Evolutionary conservation across 129 eudicot species (phyloP), one percentile per base, ranked within the genome.

Genomic region (Flaveria robusta): DNA sequence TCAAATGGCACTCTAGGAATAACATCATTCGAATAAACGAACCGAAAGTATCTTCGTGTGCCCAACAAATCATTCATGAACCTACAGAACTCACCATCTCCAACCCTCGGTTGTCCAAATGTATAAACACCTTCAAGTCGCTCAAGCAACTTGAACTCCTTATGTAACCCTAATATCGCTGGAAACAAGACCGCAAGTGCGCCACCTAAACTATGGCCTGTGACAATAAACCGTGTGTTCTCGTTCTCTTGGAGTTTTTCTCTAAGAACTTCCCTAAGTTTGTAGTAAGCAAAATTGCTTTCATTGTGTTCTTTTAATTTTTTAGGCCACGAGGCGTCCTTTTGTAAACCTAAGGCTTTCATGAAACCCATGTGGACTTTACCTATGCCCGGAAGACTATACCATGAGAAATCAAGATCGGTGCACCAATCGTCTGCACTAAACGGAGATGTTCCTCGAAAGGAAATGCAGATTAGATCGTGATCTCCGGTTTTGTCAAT

Each of bases 161-260:
- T 60, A 69, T 89, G 96, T 6, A 78, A 54, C 6, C 68, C 77
- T 65, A 89, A 74, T 14, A 89, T 63, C 0, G 88, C 79, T 0
- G 96, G 88, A 75, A 89, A 89, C 46, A 89, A 64, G 9, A 83
- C 75, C 5, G 96, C 91, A 26, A 87, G 74, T 23, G 91, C 91
- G 6, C 91, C 91, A 0, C 96, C 96, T 52, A 89, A 79, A 62
- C 96, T 89, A 70, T 89, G 96, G 16, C 96, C 96, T 0, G 96
- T 81, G 5, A 89, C 79, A 0, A 85, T 63, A 13, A 89, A 85
- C 58, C 80, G 83, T 2, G 89, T 83, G 2, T 78, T 70, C 7
- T 42, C 39, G 64, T 85, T 83, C 43, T 50, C 5, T 18, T 45
- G 1, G 13, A 89, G 68, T 9, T 62, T 13, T 37, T 77, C 56